These are phyloP conservation scores for Zygosaccharomyces kombuchaensis DNA, from an alignment of 805 yeast species.

Conservation along the genomic window DNA sequence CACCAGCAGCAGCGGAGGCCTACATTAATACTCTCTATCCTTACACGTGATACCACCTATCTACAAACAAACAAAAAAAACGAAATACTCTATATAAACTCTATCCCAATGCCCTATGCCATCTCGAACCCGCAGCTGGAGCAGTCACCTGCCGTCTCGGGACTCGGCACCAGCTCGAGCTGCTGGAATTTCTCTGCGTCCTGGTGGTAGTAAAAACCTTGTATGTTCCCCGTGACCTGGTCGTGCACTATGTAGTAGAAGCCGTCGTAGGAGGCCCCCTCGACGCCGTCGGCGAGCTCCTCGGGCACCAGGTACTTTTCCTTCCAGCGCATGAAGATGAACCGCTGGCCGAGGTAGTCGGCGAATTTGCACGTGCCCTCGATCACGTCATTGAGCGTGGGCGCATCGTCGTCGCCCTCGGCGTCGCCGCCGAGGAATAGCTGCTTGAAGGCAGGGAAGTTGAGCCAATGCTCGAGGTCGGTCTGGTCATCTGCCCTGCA, in stretches of 20 bases:
- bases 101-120: conserved; percentile 13
- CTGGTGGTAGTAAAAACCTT: conserved; percentile 79
- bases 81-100: not conserved
- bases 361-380: conserved; percentile 24
- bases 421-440: conserved; percentile 12
- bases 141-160: conserved; percentile 14
- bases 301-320: conserved; percentile 85
- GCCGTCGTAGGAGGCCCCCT: conserved; percentile 82
- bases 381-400: conserved; percentile 17
- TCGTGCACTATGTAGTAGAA: conserved; percentile 84
- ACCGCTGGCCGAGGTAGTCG: conserved; percentile 40
- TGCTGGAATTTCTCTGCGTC: conserved; percentile 75
- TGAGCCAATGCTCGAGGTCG: conserved; percentile 64
- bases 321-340: conserved; percentile 90
- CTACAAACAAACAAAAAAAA: not conserved
- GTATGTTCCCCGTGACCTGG: conserved; percentile 66
- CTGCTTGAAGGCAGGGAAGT: conserved; percentile 46
- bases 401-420: conserved; percentile 2
- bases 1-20: not conserved
- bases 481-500: conserved; percentile 63
- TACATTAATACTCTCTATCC: not conserved
- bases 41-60: not conserved
- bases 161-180: conserved; percentile 47
- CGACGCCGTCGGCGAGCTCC: conserved; percentile 46
- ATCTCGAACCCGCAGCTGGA: conserved; percentile 21